A percentile compares a stretch with the other conserved stretches of the same genome.
Evolutionary conservation across 2,329 filamentous ascomycete species (phyloP).

Genomic region (Alternaria burnsii): DNA sequence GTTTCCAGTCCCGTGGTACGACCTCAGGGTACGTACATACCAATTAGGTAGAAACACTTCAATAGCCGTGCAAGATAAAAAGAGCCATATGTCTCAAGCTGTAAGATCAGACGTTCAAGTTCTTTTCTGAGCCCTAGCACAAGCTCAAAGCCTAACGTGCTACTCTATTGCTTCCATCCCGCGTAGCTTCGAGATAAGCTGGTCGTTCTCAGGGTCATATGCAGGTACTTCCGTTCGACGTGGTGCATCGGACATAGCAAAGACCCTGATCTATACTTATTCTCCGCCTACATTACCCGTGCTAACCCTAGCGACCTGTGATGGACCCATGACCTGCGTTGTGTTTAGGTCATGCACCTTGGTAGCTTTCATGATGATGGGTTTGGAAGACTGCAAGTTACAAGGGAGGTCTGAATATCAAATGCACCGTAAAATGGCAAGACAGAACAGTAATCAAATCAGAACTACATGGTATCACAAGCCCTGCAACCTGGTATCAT

Average conservation of each 20-base stretch:
- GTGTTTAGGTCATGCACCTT: not conserved
- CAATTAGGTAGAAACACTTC: not conserved
- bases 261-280: not conserved
- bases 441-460: slow-evolving; percentile 1
- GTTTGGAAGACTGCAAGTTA: not conserved
- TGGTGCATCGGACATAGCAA: not conserved
- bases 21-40: not conserved
- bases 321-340: not conserved
- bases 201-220: not conserved
- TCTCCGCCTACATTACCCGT: not conserved
- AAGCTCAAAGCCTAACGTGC: not conserved
- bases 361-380: not conserved
- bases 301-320: not conserved
- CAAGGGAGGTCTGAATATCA: not conserved
- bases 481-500: slow-evolving; percentile 14
- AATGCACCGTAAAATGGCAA: not conserved
- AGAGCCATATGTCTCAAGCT: not conserved
- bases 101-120: not conserved
- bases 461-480: slow-evolving; percentile 15
- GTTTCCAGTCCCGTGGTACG: not conserved
- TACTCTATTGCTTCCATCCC: not conserved
- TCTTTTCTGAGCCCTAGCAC: not conserved
- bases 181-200: not conserved
- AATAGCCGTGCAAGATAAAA: too few species aligned
- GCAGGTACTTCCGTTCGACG: not conserved